Conservation (phyloP, 306 rosid species). For the Vigna hirtella region DNA sequence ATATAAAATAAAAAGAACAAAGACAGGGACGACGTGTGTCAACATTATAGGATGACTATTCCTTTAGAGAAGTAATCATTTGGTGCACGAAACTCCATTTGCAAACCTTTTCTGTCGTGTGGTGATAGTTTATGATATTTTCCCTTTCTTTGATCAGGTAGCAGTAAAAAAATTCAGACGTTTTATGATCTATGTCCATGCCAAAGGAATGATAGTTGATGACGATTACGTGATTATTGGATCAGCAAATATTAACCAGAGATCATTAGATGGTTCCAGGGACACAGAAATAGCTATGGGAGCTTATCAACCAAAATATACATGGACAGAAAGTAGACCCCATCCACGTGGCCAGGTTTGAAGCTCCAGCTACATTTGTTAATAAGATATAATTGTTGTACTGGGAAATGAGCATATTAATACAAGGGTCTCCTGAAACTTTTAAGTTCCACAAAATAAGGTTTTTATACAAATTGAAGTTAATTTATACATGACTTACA, state of each 20-base stretch:
- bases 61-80: neutral
- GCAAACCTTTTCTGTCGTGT: neutral
- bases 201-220: conserved; percentile 81
- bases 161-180: conserved; percentile 61
- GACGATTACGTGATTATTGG: conserved; percentile 72
- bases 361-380: conserved; percentile 10
- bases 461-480: too few species aligned
- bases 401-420: neutral
- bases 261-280: conserved; percentile 84
- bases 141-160: conserved; percentile 47
- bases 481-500: neutral
- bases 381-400: conserved; percentile 5
- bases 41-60: neutral
- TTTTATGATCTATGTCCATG: conserved; percentile 79
- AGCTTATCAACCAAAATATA: conserved; percentile 76
- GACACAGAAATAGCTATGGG: conserved; percentile 86
- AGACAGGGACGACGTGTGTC: neutral
- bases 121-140: conserved; percentile 17
- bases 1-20: neutral
- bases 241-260: conserved; percentile 81
- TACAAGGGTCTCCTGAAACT: too few species aligned
- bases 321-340: conserved; percentile 57
- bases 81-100: neutral
- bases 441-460: too few species aligned
- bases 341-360: conserved; percentile 79